Evolutionary conservation across 176 grass and related monocot species (phyloP), one percentile per base, ranked within the genome.

Genomic region (Aegilops tauschii): DNA sequence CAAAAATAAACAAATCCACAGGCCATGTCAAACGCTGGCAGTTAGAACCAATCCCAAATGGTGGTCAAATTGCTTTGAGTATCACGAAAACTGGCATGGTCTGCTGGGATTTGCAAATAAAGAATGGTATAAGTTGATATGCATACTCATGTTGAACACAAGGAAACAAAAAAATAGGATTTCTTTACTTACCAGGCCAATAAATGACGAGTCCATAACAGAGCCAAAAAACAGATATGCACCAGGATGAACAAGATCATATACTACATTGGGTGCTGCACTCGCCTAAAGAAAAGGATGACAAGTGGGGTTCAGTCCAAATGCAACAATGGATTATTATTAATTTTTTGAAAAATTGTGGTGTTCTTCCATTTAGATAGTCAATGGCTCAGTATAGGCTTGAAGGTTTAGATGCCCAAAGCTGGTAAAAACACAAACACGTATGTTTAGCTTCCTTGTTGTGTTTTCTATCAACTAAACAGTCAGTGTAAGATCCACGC

Each of bases 151-250:
- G 50, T 18, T 54, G 50, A 18, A 54, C 50, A 54, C 5, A 54
- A 18, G 50, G 50, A 54, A 54, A 54, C 50, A 18, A 54, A 54
- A 54, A 7, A 54, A 54, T 18, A 17, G 50, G 50, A 54, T 18
- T 54, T 54, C 14, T 54, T 54, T 54, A 54, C 16, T 54, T 54
- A 54, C 16, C 5, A 0, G 5, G 50, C 1, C 50, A 54, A 54
- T 54, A 5, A 81, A 42, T 73, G 87, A 90, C 6, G 81, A 90
- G 65, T 88, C 90, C 61, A 92, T 85, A 63, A 92, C 87, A 69
- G 87, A 82, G 36, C 69, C 87, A 36, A 92, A 92, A 87, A 94
- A 86, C 52, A 92, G 75, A 75, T 94, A 88, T 65, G 93, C 87
- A 90, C 69, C 75, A 58, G 87, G 90, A 87, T 92, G 89, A 63